Evolutionary conservation across 2,329 filamentous ascomycete genomes (phyloP), one percentile per base, ranked within the genome.

Genomic region (Byssothecium circinans): DNA sequence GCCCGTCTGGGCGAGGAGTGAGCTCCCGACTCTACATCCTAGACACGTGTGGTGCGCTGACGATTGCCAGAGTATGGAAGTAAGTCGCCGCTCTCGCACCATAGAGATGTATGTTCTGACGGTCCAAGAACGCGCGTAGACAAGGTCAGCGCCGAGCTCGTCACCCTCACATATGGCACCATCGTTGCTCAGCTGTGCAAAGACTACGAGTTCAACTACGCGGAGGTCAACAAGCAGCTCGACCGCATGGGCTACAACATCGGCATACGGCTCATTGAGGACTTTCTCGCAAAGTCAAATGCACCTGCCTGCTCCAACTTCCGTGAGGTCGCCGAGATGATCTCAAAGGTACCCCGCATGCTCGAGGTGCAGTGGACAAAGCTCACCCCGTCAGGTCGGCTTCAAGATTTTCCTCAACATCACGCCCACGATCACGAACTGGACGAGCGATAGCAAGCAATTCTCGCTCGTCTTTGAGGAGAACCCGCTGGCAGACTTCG

Each of bases 201-300:
- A 72, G 94, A 99, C 77, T 96, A 92, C 70, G 91, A 96, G 62
- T 86, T 84, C 63, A 90, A 97, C 75, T 99, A 99, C 69, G 79
- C 83, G 42, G 91, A 97, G 71, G 92, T 99, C 69, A 99, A 99
- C 76, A 91, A 92, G 72, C 94, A 99, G 72, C 81, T 99, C 36
- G 94, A 99, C 69, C 95, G 92, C 75, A 99, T 99, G 94, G 94
- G 94, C 45, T 96, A 97, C 76, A 97, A 97, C 66, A 99, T 99
- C 56, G 94, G 94, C 22, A 80, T 97, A 66, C 88, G 94, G 30
- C 76, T 99, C 57, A 96, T 99, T 60, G 94, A 99, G 64, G 94
- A 99, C 74, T 99, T 96, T 66, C 84, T 99, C 15, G 94, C 94
- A 62, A 97, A 96, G 73, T 94, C 91, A 4, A 92, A 90, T 61